A percentile compares a stretch with the other conserved stretches of the same genome.
Conservation (phyloP, 1,139 yeast species). For the Torulaspora globosa region DNA sequence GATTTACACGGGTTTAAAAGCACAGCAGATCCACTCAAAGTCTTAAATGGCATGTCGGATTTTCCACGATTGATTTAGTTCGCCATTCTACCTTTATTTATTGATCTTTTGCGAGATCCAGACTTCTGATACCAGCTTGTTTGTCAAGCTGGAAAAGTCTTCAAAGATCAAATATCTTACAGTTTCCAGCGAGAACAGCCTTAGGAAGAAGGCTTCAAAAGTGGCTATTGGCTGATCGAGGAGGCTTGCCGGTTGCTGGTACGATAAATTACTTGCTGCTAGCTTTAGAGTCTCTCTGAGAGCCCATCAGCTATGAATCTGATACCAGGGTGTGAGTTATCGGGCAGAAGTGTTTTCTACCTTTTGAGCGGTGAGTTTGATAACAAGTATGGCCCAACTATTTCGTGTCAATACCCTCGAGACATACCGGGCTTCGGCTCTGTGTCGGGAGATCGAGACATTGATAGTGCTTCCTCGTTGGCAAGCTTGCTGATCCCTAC, state of each 20-base stretch:
- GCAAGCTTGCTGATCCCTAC: conserved; percentile 35
- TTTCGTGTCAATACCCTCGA: conserved; percentile 30
- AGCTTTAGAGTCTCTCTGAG: not conserved
- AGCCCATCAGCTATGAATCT: not conserved
- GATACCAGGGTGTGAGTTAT: not conserved
- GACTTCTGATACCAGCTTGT: too few species aligned
- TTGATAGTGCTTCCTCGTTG: conserved; percentile 15
- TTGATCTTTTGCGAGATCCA: too few species aligned
- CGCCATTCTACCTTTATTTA: too few species aligned
- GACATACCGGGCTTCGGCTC: conserved; percentile 25
- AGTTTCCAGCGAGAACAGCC: too few species aligned
- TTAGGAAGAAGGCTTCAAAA: too few species aligned
- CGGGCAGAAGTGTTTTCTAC: conserved; percentile 21
- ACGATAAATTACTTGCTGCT: not conserved
- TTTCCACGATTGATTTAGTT: too few species aligned
- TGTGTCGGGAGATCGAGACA: conserved; percentile 5
- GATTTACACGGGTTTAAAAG: too few species aligned
- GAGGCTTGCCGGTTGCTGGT: not conserved
- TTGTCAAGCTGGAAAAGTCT: too few species aligned
- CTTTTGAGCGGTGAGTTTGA: conserved; percentile 34
- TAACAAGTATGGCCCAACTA: conserved; percentile 30
- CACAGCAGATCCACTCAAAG: too few species aligned
- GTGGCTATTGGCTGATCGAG: not conserved
- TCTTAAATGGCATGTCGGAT: too few species aligned
- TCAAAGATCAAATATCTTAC: too few species aligned